Evolutionary conservation across 495 filamentous ascomycete genomes (phyloP), one percentile per base, ranked within the genome.

Genomic region (Tuber magnatum): DNA sequence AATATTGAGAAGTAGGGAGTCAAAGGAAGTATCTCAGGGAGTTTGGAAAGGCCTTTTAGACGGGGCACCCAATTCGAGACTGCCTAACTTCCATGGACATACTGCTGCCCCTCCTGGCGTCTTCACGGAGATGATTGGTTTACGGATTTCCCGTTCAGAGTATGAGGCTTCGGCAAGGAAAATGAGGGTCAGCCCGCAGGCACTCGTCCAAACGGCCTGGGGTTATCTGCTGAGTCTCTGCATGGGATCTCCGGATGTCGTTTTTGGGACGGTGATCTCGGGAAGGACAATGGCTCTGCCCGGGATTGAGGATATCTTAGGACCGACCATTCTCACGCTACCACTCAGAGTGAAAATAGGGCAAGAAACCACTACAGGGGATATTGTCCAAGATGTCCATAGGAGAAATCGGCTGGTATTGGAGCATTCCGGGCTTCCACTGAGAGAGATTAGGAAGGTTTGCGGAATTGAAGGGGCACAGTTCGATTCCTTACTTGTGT

Each of bases 231-330:
- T 93, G 77, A 84, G 87, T 10, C 85, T 84, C 9, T 87, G 92
- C 75, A 81, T 89, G 20, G 91, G 89, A 38, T 86, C 84, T 44
- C 84, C 87, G 18, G 94, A 97, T 81, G 86, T 93, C 9, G 86
- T 89, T 8, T 89, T 96, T 74, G 94, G 94, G 3, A 88, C 87
- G 12, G 90, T 94, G 22, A 88, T 89, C 42, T 94, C 93, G 41
- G 93, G 93, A 6, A 86, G 93, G 46, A 92, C 90, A 9, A 79
- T 91, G 35, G 88, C 92, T 2, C 77, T 94, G 14, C 74, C 85
- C 7, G 87, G 86, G 0, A 88, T 94, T 68, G 92, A 95, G 71
- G 84, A 88, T 22, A 88, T 93, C 35, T 82, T 92, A 72, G 93
- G 93, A 0, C 93, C 93, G 0, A 92, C 89, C 75, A 89, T 95